Evolutionary conservation across 176 grass and related monocot genomes (phyloP).

Genomic region (Rhynchospora breviuscula): DNA sequence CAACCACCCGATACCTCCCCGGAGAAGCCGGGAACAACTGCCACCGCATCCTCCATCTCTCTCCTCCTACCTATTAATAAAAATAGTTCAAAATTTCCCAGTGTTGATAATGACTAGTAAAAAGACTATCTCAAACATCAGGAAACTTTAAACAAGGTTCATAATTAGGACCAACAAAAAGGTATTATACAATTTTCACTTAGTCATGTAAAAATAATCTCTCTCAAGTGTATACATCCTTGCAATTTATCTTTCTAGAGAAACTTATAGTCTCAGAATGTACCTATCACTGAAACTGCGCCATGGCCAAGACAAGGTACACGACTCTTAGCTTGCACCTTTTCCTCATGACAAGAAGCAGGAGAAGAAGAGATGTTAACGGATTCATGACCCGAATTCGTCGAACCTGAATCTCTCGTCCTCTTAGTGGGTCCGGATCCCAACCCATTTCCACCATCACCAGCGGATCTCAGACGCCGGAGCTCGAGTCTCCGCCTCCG

Average conservation of each 20-base stretch:
- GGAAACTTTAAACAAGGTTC: not conserved
- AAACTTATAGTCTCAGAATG: not conserved
- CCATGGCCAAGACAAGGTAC: conserved; percentile 11
- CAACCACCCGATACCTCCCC: not conserved
- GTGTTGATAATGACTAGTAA: not conserved
- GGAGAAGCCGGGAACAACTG: conserved; percentile 11
- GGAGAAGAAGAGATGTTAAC: not conserved
- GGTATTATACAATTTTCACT: not conserved
- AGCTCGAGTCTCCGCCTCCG: conserved; percentile 1
- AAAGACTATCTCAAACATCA: not conserved
- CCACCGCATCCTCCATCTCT: conserved; percentile 49
- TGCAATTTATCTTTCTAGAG: not conserved
- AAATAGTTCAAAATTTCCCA: not conserved
- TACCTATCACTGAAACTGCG: conserved; percentile 31
- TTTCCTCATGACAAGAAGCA: not conserved
- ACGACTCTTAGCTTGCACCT: not conserved
- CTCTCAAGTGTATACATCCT: not conserved
- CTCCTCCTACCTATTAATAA: conserved; percentile 23
- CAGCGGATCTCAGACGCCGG: not conserved
- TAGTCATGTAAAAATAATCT: not conserved
- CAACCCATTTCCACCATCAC: not conserved
- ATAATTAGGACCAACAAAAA: not conserved
- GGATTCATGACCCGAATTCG: not conserved
- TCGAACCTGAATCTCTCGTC: not conserved
- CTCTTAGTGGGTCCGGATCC: not conserved